Base-by-base conservation (phyloP, 2,329 filamentous ascomycete genomes). In the Aspergillus awamori region DNA sequence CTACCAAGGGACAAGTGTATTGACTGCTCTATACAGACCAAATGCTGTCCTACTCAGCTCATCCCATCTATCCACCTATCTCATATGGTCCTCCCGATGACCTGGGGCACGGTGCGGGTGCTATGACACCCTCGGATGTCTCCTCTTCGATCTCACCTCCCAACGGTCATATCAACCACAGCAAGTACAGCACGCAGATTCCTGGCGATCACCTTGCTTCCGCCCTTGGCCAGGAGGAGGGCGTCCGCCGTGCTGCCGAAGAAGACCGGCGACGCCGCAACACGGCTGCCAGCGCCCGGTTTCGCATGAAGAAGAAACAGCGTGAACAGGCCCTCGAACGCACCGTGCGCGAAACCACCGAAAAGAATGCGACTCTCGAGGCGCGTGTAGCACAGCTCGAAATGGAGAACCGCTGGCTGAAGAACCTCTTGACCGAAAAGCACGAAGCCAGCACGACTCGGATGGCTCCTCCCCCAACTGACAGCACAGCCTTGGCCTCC, bases 271-370 rank as follows among this genome's bases (percentile, higher is more conserved):
- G 92, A 53, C 87, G 92, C 61, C 88, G 92, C 65, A 96, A 96
- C 80, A 96, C 93, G 2, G 92, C 92, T 33, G 92, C 92, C 58
- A 93, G 89, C 67, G 92, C 92, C 17, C 89, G 92, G 53, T 96
- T 96, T 84, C 89, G 92, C 62, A 87, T 95, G 74, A 96, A 96
- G 87, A 96, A 96, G 89, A 96, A 96, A 86, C 91, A 95, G 80
- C 89, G 92, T 54, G 92, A 96, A 81, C 90, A 93, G 77, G 89
- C 91, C 8, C 86, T 96, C 56, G 91, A 94, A 77, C 87, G 87
- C 71, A 89, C 87, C 3, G 89, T 92, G 70, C 92, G 93, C 77
- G 92, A 96, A 68, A 91, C 94, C 79, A 86, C 86, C 28, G 90
- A 95, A 49, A 93, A 93, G 79, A 90, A 93, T 55, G 82, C 86